A percentile compares a stretch with the other conserved stretches of the same genome.
Conservation (phyloP, 257 asterid species). For the Solanum sparsipilum region DNA sequence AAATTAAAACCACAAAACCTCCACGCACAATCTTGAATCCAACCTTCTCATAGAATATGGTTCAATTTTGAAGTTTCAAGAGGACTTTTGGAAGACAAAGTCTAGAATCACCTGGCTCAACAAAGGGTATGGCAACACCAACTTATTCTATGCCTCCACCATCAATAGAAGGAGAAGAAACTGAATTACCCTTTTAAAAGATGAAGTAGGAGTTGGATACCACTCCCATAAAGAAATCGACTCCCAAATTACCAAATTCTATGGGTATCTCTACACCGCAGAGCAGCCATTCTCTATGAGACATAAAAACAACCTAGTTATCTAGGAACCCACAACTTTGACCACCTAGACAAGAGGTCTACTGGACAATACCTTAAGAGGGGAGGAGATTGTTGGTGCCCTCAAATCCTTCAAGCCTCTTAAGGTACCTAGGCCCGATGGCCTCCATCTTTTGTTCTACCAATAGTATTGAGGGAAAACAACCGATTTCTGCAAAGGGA, state of each 20-base stretch:
- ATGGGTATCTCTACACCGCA: not conserved
- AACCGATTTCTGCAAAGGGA: too few species aligned
- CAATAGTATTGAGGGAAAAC: too few species aligned
- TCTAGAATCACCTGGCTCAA: not conserved
- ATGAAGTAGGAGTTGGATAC: not conserved
- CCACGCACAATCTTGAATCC: not conserved
- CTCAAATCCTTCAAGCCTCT: too few species aligned
- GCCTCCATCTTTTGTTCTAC: too few species aligned
- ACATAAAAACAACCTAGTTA: too few species aligned
- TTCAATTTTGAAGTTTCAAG: not conserved
- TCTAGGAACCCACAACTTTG: too few species aligned
- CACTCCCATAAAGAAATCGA: not conserved
- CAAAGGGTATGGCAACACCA: not conserved
- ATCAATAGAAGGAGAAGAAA: not conserved
- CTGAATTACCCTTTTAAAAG: too few species aligned
- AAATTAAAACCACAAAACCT: not conserved
- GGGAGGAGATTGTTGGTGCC: too few species aligned
- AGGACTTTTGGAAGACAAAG: not conserved
- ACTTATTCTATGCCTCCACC: not conserved
- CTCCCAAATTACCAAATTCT: not conserved
- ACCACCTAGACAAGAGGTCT: too few species aligned
- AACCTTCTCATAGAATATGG: not conserved
- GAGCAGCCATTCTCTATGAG: too few species aligned
- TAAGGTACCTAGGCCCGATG: too few species aligned
- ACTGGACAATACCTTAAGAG: too few species aligned